Evolutionary conservation across 2,329 filamentous ascomycete species (phyloP), one percentile per base, ranked within the genome.

Genomic region (Apiospora marii): DNA sequence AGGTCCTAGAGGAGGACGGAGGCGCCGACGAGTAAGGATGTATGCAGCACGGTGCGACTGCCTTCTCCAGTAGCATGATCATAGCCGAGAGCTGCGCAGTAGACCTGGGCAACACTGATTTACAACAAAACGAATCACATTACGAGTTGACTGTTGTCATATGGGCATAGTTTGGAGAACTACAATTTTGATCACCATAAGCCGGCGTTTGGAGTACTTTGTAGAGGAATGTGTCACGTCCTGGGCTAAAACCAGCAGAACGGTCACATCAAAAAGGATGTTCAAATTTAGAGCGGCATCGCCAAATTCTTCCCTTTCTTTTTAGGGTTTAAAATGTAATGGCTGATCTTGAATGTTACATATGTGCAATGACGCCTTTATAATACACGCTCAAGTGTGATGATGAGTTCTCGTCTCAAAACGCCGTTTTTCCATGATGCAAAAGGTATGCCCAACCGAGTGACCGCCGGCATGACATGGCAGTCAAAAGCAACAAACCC

Each of bases 361-460:
- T 70, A 53, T 70, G 48, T 58, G 48, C 68, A 70, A 70, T 51
- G 49, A 51, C 44, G 46, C 34, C 49, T 53, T 41, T 58, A 58
- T 48, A 70, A 70, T 70, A 70, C 68, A 70, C 34, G 68, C 19
- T 51, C 19, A 49, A 34, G 48, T 49, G 48, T 70, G 34, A 64
- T 64, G 34, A 64, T 64, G 58, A 64, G 34, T 64, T 51, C 22
- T 58, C 68, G 24, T 51, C 46, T 58, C 68, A 48, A 41, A 70
- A 70, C 68, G 68, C 68, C 68, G 48, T 70, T 70, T 69, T 70
- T 70, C 68, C 68, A 51, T 49, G 68, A 70, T 70, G 68, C 68
- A 70, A 70, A 70, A 70, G 68, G 68, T 70, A 70, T 70, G 68
- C 68, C 68, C 46, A 70, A 70, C 68, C 68, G 48, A 41, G 43